Evolutionary conservation across 495 filamentous ascomycete species (phyloP), one percentile per base, ranked within the genome.

Genomic region (Clohesyomyces aquaticus): DNA sequence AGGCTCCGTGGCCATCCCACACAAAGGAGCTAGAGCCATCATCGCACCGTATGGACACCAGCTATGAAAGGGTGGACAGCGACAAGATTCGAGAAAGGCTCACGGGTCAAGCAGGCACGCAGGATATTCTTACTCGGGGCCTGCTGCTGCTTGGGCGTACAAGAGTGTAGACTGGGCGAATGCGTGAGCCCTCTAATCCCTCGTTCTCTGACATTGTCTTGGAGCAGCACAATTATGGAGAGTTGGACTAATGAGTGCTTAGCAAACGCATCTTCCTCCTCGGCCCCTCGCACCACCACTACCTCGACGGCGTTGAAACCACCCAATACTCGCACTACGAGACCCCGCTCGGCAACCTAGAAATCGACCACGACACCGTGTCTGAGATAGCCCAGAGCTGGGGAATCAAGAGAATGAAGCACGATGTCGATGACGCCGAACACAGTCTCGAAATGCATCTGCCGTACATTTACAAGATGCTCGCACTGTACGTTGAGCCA

Each of bases 21-120:
- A 90, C 14, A 72, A 83, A 9, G 88, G 89, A 29, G 94, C 93
- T 12, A 85, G 91, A 78, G 80, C 95, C 4, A 92, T 99, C 66
- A 97, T 99, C 71, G 93, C 92, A 64, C 94, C 94, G 95, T 98
- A 86, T n/a, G n/a, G n/a, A n/a, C n/a, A n/a, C n/a, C n/a, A 79
- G 92, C 61, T 51, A 45, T 55, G 18, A 27, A 14, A 32, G 16
- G 29, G 16, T 6, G 10, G 47, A 51, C 10, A n/a, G 18, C 4
- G 2, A 55, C 2, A 4, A 21, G 2, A 38, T 22, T 8, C 25
- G 50, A n/a, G n/a, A n/a, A n/a, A 66, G 42, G 65, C 71, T 75
- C 68, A 75, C 65, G 53, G n/a, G 32, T 11, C 22, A 48, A 58
- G 22, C 63, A 98, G 94, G 62, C 94, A 99, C 75, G 94, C 95